These are phyloP conservation scores for Salpingoeca rosetta DNA, from an alignment of 78 protist species.

Conservation along the genomic window DNA sequence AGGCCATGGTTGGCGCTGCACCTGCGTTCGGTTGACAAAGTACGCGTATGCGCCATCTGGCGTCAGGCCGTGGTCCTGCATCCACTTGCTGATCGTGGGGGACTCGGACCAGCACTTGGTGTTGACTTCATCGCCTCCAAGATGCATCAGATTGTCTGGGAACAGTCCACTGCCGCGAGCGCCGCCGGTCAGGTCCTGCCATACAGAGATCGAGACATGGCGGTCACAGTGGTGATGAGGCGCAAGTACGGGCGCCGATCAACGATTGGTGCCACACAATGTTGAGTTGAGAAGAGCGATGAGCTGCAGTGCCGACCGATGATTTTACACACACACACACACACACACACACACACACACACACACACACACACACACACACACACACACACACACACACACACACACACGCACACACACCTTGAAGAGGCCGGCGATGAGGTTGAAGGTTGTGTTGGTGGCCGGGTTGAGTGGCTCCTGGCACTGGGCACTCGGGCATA, in stretches of 20 bases:
- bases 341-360: too few relatives aligned
- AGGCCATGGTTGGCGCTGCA: neutral
- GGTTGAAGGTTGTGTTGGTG: conserved; percentile 12
- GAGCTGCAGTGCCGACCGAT: too few relatives aligned
- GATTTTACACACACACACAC: too few relatives aligned
- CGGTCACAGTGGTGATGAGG: too few relatives aligned
- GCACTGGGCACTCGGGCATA: conserved; percentile 50
- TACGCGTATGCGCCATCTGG: conserved; percentile 24
- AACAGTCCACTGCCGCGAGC: conserved; percentile 6
- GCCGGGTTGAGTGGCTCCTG: conserved; percentile 46
- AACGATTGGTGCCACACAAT: too few relatives aligned
- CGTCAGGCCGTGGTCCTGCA: neutral
- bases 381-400: neutral
- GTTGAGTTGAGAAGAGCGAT: too few relatives aligned
- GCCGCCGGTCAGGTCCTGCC: conserved; percentile 17
- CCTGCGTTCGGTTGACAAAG: conserved; percentile 17
- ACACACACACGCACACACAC: neutral
- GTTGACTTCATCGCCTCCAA: conserved; percentile 64
- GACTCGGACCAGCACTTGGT: conserved; percentile 48
- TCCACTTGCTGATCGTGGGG: conserved; percentile 18
- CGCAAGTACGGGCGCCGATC: too few relatives aligned
- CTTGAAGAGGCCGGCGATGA: neutral
- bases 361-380: neutral
- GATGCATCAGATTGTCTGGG: conserved; percentile 36
- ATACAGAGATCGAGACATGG: too few relatives aligned